Evolutionary conservation across 2,329 filamentous ascomycete genomes (phyloP), one percentile per base, ranked within the genome.

Genomic region (Escovopsis weberi): DNA sequence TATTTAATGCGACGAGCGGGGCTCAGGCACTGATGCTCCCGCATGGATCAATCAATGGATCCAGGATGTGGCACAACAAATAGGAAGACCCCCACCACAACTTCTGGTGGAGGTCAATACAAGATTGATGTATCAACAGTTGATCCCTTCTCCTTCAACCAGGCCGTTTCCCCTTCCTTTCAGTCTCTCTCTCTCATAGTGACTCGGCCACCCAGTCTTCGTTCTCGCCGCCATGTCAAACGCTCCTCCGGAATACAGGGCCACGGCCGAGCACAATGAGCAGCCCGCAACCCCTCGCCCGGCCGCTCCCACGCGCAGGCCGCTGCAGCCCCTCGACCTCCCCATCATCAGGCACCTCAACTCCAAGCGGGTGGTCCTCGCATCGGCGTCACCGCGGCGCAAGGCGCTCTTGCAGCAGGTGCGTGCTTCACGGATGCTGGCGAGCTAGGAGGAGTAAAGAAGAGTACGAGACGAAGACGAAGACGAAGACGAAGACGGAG

Each of bases 321-420:
- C 69, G 12, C 76, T 78, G 7, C 68, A 75, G 37, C 83, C 84
- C 1, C 75, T 96, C 47, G 74, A 85, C 47, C 72, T 96, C 15
- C 88, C 89, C 12, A 80, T 87, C 43, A 68, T 98, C 45, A 75
- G 75, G 53, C 70, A 80, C 54, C 75, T 98, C 49, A 79, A 82
- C 55, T 74, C 74, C 43, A 85, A 84, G 60, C 74, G 89, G 49
- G 78, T 94, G 6, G 84, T 98, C 51, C 80, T 98, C 26, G 91
- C 91, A 41, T 95, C 88, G 2, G 78, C 83, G 18, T 95, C 88
- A 2, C 91, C 91, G 0, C 74, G 91, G 37, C 75, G 91, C 42
- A 83, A 80, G 60, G 80, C 85, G 49, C 76, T 98, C 9, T 75
- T 98, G 36, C 75, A 76, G 40, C 80, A 82, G 63, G 78, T 82